Conservation (phyloP, 345 rosid genomes). For the Viola odorata region DNA sequence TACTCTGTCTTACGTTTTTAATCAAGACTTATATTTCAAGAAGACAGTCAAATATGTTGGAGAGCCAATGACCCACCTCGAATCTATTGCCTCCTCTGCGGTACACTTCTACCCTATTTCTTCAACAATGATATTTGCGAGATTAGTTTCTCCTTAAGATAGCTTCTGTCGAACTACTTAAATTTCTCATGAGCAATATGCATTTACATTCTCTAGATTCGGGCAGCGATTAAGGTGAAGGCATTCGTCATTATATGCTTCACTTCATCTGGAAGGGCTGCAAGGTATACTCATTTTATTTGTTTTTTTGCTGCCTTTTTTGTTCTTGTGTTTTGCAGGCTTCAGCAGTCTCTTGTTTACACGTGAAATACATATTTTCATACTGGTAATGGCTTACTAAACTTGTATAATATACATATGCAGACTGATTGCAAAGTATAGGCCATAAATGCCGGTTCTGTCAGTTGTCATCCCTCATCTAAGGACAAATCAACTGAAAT, state of each 20-base stretch:
- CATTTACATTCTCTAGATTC: conserved; percentile 48
- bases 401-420: conserved; percentile 1
- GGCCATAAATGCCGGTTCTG: conserved; percentile 96
- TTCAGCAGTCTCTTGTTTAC: no score
- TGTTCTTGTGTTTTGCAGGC: background rate
- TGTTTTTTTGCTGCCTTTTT: background rate
- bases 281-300: conserved; percentile 51
- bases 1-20: no score
- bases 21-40: conserved; percentile 87
- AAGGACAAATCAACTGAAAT: conserved; percentile 90
- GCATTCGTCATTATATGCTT: conserved; percentile 95
- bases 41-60: conserved; percentile 84
- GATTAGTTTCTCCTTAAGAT: no score
- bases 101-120: no score
- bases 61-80: conserved; percentile 94
- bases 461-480: conserved; percentile 97
- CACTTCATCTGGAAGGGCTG: conserved; percentile 98
- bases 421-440: conserved; percentile 94
- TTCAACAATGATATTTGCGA: no score
- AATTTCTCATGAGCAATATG: background rate
- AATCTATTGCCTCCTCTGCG: conserved; percentile 96
- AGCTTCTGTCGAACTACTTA: no score
- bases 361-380: background rate
- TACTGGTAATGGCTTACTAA: background rate
- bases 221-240: conserved; percentile 98